Percentiles rank a stretch among this genome's conserved stretches.
phyloP scores from a whole-genome alignment of 1,284 basidiomycete species.

The Cryptococcus hybrid region DNA sequence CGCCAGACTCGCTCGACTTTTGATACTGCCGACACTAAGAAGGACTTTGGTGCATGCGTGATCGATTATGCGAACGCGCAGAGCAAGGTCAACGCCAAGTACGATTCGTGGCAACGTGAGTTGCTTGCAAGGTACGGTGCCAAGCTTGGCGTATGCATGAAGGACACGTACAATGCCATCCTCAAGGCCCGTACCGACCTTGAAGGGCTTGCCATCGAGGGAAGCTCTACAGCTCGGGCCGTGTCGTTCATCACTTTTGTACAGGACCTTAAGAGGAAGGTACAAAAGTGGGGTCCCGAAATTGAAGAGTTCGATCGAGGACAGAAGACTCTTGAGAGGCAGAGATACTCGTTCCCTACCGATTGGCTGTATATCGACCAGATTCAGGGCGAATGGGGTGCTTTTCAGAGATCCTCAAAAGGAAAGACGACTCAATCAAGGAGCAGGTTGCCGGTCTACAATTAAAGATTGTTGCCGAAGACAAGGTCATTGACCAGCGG shows the following conservation, averaged over 20 bases:
- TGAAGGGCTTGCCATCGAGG: slow-evolving; percentile 78
- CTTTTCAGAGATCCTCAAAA: slow-evolving; percentile 94
- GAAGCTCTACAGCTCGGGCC: slow-evolving; percentile 80
- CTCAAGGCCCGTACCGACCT: slow-evolving; percentile 90
- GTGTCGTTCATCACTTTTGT: slow-evolving; percentile 99
- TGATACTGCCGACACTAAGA: slow-evolving; percentile 91
- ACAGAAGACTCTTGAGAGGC: slow-evolving; percentile 95
- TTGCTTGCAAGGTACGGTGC: slow-evolving; percentile 87
- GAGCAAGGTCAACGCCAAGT: slow-evolving; percentile 95
- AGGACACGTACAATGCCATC: slow-evolving; percentile 91
- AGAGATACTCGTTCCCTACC: slow-evolving; percentile 92
- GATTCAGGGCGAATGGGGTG: slow-evolving; percentile 95
- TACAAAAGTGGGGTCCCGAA: slow-evolving; percentile 95
- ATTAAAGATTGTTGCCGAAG: slow-evolving; percentile 98
- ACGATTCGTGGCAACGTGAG: slow-evolving; percentile 96
- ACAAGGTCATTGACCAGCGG: slow-evolving; percentile 94
- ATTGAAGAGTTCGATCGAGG: slow-evolving; percentile 91
- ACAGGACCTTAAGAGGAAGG: slow-evolving; percentile 96
- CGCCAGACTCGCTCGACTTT: slow-evolving; percentile 94
- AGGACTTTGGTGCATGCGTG: slow-evolving; percentile 86
- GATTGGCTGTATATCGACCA: slow-evolving; percentile 99
- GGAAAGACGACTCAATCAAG: slow-evolving; percentile 98
- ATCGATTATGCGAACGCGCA: slow-evolving; percentile 99
- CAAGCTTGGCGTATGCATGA: slow-evolving; percentile 91
- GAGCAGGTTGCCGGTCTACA: slow-evolving; percentile 70